Evolutionary conservation across 2,329 filamentous ascomycete genomes (phyloP), one percentile per base, ranked within the genome.

Genomic region (Cladophialophora exuberans): DNA sequence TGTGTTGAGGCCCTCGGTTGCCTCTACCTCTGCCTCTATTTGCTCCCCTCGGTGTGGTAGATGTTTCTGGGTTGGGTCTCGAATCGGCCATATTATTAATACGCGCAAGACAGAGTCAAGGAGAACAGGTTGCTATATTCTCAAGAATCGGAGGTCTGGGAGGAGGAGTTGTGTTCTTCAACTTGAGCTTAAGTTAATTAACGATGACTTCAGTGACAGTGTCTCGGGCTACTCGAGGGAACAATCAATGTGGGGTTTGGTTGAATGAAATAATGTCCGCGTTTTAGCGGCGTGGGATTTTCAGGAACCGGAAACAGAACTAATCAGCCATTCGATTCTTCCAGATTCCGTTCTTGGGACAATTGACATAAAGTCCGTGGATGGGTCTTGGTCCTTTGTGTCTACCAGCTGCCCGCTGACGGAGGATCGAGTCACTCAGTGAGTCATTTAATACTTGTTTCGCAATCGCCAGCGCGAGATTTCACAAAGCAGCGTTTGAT

Each of bases 1-100:
- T 54, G 30, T 46, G 33, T 15, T 25, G 39, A 18, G 49, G 53
- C 22, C 45, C 23, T 18, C 53, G 44, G 31, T 48, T 45, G 46
- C 54, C 50, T n/a, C 56, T 43, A 6, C 36, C 47, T 31, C 56
- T 43, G 7, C 36, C 47, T 31, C 49, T 17, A 15, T 26, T 38
- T 20, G 35, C 49, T 30, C 28, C 41, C 11, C 45, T 52, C 5
- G 48, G 33, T 6, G 44, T 48, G 6, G 50, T 46, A 1, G 49
- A 26, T 18, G 25, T 18, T 33, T 47, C 31, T 6, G 26, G 23
- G 17, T 38, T 23, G 36, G 25, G 20, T 25, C 25, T 23, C 3
- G 58, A 13, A 25, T 52, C 36, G n/a, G 56, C 47, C 59, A 59
- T 59, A 18, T 36, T 41, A 18, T 36, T 41, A 5, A 2, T 10